Evolutionary conservation across 1,139 yeast genomes (phyloP).

Genomic region (Sugiyamaella japonica): DNA sequence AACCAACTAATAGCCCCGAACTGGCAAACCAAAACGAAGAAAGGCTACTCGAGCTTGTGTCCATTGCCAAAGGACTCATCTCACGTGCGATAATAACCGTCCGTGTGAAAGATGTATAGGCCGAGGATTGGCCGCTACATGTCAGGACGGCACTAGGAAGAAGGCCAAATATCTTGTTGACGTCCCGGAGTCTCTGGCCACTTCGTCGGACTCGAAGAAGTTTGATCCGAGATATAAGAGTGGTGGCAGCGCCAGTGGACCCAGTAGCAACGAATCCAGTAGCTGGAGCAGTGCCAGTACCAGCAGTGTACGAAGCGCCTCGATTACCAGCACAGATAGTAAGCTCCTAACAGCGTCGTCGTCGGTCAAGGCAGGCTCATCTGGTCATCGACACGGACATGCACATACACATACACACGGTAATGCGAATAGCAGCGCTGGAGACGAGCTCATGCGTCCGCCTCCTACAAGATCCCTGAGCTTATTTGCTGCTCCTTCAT

Average conservation of each 20-base stretch:
- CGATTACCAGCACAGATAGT: too few species aligned
- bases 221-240: conserved; percentile 28
- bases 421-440: background rate
- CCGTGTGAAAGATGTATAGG: conserved; percentile 82
- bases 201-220: conserved; percentile 23
- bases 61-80: conserved; percentile 83
- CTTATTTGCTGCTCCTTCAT: conserved; percentile 10
- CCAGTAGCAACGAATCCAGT: too few species aligned
- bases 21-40: conserved; percentile 44
- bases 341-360: too few species aligned
- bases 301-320: too few species aligned
- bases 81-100: conserved; percentile 76
- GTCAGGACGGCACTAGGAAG: conserved; percentile 90
- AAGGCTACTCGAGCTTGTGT: conserved; percentile 82
- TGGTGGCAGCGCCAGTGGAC: background rate
- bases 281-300: too few species aligned
- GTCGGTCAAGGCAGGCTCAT: too few species aligned
- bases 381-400: too few species aligned
- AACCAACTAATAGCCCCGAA: conserved; percentile 31
- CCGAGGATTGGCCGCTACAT: conserved; percentile 66
- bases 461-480: conserved; percentile 8
- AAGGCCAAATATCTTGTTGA: conserved; percentile 69
- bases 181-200: conserved; percentile 28
- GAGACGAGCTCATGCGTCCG: conserved; percentile 11
- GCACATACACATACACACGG: too few species aligned